phyloP scores from a whole-genome alignment of 2,329 filamentous ascomycete genomes.

The Cladophialophora immunda region DNA sequence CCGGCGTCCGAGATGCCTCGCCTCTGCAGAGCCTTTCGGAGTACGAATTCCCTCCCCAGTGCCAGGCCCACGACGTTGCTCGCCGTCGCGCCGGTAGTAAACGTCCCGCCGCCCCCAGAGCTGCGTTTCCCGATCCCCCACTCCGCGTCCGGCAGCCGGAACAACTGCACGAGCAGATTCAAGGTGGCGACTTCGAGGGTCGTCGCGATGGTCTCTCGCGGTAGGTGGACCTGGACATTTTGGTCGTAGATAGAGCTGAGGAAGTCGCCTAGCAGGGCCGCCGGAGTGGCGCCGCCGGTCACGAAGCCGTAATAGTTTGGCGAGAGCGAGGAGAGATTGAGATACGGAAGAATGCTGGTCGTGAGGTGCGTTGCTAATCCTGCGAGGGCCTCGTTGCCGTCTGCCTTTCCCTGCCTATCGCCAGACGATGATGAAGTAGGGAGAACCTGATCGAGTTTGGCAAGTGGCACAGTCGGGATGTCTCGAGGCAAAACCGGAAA shows the following conservation, averaged over 20 bases:
- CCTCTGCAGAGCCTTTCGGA: constrained; percentile 53
- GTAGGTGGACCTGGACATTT: constrained; percentile 83
- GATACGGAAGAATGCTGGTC: constrained; percentile 58
- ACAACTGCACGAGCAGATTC: constrained; percentile 71
- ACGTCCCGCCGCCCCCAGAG: constrained; percentile 70
- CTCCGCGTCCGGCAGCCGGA: constrained; percentile 63
- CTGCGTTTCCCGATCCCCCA: constrained; percentile 55
- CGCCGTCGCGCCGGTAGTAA: constrained; percentile 77
- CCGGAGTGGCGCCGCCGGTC: constrained; percentile 80
- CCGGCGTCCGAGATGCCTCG: constrained; percentile 38
- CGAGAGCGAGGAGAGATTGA: constrained; percentile 72
- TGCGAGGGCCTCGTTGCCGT: constrained; percentile 11
- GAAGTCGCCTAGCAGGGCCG: constrained; percentile 83
- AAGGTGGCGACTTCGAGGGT: constrained; percentile 78
- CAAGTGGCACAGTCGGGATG: background rate
- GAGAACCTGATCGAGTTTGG: constrained; percentile 3
- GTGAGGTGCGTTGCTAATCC: constrained; percentile 46
- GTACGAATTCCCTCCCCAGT: constrained; percentile 71
- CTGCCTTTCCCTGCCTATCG: background rate
- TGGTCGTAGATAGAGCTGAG: constrained; percentile 84
- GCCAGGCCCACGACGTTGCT: constrained; percentile 72
- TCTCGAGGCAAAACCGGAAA: constrained; percentile 13
- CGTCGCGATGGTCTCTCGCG: constrained; percentile 76
- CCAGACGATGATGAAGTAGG: background rate
- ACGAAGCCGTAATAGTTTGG: constrained; percentile 88